Conservation (phyloP, 1,284 basidiomycete genomes). For the Ustilago tritici region DNA sequence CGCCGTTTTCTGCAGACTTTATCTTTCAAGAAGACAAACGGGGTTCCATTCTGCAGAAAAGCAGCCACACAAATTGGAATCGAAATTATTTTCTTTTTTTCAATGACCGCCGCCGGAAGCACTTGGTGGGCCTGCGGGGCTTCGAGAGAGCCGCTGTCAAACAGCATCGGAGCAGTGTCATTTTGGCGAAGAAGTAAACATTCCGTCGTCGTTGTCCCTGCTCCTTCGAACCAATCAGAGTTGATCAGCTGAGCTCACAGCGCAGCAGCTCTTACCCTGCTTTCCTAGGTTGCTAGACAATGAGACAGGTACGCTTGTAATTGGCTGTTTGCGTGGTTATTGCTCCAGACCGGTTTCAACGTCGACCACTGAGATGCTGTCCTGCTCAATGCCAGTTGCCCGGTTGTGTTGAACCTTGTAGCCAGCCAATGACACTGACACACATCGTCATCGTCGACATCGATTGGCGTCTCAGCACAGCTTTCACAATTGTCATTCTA, state of each 20-base stretch:
- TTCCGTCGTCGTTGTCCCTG: background rate
- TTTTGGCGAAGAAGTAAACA: background rate
- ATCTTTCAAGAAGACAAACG: background rate
- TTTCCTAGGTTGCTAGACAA: background rate
- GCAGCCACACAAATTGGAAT: conserved; percentile 11
- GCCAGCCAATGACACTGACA: conserved; percentile 6
- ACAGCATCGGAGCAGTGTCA: conserved; percentile 13
- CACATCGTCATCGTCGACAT: background rate
- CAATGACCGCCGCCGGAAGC: conserved; percentile 20
- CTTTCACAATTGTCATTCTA: background rate
- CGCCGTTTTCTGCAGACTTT: conserved; percentile 9
- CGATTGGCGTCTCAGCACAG: background rate
- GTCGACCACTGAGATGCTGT: conserved; percentile 18
- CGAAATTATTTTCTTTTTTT: background rate
- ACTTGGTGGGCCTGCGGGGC: too few species aligned
- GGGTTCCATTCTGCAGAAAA: background rate
- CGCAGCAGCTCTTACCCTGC: background rate
- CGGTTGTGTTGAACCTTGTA: conserved; percentile 1
- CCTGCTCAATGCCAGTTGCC: background rate
- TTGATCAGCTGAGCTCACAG: background rate
- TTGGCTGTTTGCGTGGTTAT: too few species aligned
- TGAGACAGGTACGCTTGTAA: too few species aligned
- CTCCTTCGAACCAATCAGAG: background rate
- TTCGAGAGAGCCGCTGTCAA: conserved; percentile 11
- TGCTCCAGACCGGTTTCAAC: background rate